Base-by-base conservation (phyloP, 345 rosid species). In the Diplotaxis tenuifolia region DNA sequence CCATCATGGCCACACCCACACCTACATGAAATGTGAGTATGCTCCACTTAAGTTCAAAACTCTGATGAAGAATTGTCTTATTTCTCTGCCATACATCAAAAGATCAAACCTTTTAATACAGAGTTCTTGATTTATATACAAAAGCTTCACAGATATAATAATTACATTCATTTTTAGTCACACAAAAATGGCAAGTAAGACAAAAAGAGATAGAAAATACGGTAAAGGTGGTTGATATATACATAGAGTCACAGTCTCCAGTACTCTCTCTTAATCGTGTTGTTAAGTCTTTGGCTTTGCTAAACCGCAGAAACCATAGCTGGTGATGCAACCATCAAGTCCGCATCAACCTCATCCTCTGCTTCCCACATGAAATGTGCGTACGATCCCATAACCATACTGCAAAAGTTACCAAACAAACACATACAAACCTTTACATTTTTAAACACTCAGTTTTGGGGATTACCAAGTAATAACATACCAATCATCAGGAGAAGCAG, bases 361-460 rank as follows among this genome's bases (percentile, higher is more conserved):
- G 89, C 78, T 57, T 88, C 96, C 98, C 98, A 93, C 96, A 93
- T 83, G 76, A 93, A 93, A 5, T 79, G 76, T 4, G 98, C 97
- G 55, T 90, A 93, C 0, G 98, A 85, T 72, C 91, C 96, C 81
- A 89, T 22, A 64, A 93, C 92, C 89, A 77, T 75, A 71, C 98
- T 93, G 73, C 82, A 71, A 56, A 52, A 65, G 6, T 67, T 0
- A 22, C 47, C 8, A 40, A n/a, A n/a, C n/a, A n/a, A n/a, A 20
- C 28, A 22, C 53, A 53, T 7, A 55, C 29, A 29, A 73, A 52
- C 42, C n/a, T 12, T 58, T 9, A 64, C 29, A 64, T n/a, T 5
- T 15, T n/a, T 25, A 23, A 40, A 5, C 2, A 23, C 4, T 15
- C 22, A 6, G 18, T 0, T 19, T 18, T 2, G 3, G 21, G 1